Base-by-base conservation (phyloP, 2,329 filamentous ascomycete species). In the Arthroderma sp. region DNA sequence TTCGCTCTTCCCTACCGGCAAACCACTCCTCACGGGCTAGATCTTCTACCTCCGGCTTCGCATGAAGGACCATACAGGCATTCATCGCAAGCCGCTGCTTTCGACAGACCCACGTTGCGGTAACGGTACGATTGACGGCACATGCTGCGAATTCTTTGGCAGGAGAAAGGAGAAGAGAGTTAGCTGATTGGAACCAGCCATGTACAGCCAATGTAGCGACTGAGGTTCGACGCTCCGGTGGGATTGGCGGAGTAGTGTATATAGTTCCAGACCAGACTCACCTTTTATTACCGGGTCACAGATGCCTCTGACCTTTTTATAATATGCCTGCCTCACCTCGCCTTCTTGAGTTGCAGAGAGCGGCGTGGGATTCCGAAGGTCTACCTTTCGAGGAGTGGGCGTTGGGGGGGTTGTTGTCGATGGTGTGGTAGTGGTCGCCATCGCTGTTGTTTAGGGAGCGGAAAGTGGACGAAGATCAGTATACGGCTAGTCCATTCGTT, bases 1-100 rank as follows among this genome's bases (percentile, higher is more conserved):
- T 80, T 57, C 91, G 79, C 74, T 89, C 82, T 64, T 88, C 77
- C 55, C 88, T 80, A 62, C 81, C 79, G 55, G 83, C 82, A 71
- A 97, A 97, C 93, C 93, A 98, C 70, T 97, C 90, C 71, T 90
- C 87, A 55, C 93, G 79, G 62, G 93, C 93, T 23, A 83, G 84
- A 74, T 98, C 93, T 72, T 94, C 81, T 70, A 94, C 88, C 56
- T 81, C 83, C 62, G 84, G 87, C 62, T 88, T 94, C 57, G 91
- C 91, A 74, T 94, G 86, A 57, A 79, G 73, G 64, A 91, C 79
- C 90, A 98, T 96, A 76, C 93, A 98, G 61, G 77, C 79, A 75
- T 98, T 98, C 93, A 98, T 98, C 37, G 80, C 78, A 61, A 85
- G 83, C 66, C 90, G 86, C 67, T 91, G 80, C 53, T 79, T 74